Conservation (phyloP, 1,139 yeast species). For the Yamadazyma songkhlaensis region DNA sequence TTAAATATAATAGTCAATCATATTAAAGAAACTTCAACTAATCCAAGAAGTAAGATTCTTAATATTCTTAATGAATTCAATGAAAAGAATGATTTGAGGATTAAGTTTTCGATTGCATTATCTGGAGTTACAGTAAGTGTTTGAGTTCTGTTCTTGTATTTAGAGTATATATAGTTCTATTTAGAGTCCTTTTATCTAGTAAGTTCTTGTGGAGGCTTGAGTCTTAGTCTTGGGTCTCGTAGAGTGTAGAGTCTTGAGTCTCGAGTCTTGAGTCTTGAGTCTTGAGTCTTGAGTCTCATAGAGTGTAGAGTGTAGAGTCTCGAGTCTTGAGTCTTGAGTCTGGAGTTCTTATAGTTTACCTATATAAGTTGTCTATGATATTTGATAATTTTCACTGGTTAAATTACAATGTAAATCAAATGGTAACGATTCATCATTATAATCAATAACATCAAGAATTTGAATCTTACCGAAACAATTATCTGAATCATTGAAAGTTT, state of each 20-base stretch:
- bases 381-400: slow-evolving; percentile 61
- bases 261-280: too few species aligned
- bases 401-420: slow-evolving; percentile 67
- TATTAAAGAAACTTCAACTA: slow-evolving; percentile 57
- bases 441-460: slow-evolving; percentile 41
- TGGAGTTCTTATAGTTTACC: too few species aligned
- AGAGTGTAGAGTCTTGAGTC: too few species aligned
- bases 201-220: too few species aligned
- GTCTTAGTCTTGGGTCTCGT: too few species aligned
- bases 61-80: slow-evolving; percentile 45
- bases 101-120: slow-evolving; percentile 50
- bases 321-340: too few species aligned
- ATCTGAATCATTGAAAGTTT: slow-evolving; percentile 38
- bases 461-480: slow-evolving; percentile 41
- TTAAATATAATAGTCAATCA: slow-evolving; percentile 66
- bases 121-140: slow-evolving; percentile 42
- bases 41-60: slow-evolving; percentile 56
- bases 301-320: too few species aligned
- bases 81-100: slow-evolving; percentile 28
- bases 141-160: too few species aligned
- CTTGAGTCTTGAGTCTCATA: too few species aligned
- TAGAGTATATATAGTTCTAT: too few species aligned
- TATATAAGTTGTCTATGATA: slow-evolving; percentile 18
- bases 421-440: slow-evolving; percentile 54
- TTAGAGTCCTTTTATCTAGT: neutral